These are phyloP conservation scores for Mycosphaerella sp. DNA, from an alignment of 2,329 filamentous ascomycete species.

Conservation along the genomic window DNA sequence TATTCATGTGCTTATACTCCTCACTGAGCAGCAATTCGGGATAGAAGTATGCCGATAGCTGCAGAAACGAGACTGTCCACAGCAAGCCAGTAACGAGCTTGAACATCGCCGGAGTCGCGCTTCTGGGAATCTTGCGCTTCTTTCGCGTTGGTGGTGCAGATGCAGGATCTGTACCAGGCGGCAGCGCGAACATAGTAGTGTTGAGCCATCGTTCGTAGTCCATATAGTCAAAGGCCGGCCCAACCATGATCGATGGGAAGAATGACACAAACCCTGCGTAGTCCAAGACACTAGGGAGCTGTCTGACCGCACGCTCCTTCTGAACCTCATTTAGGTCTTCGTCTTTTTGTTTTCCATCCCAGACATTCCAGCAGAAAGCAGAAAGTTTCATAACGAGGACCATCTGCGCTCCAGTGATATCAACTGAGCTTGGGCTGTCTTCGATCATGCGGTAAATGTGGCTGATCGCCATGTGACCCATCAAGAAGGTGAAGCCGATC, in stretches of 20 bases:
- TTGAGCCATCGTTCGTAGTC: conserved; percentile 92
- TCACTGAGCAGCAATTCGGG: conserved; percentile 58
- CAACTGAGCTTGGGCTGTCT: conserved; percentile 60
- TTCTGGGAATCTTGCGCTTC: conserved; percentile 87
- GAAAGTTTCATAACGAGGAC: conserved; percentile 96
- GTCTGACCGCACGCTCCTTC: conserved; percentile 68
- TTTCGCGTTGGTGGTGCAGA: conserved; percentile 82
- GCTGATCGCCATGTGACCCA: conserved; percentile 89
- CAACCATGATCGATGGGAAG: conserved; percentile 84
- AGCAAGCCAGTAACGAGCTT: conserved; percentile 67
- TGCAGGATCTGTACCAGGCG: conserved; percentile 70
- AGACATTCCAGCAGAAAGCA: conserved; percentile 96
- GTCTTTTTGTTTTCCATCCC: conserved; percentile 76
- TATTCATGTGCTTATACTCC: conserved; percentile 59
- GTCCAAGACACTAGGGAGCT: conserved; percentile 71
- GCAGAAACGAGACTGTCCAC: conserved; percentile 75
- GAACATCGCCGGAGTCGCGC: conserved; percentile 72
- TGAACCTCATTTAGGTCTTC: conserved; percentile 80
- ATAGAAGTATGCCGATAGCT: conserved; percentile 63
- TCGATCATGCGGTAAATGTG: conserved; percentile 76
- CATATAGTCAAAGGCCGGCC: conserved; percentile 88
- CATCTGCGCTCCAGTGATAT: conserved; percentile 96
- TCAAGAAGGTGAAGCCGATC: conserved; percentile 87
- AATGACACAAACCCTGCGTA: conserved; percentile 89
- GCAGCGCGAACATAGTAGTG: conserved; percentile 87